Conservation (phyloP, 805 yeast genomes). For the Metschnikowia arizonensis region DNA sequence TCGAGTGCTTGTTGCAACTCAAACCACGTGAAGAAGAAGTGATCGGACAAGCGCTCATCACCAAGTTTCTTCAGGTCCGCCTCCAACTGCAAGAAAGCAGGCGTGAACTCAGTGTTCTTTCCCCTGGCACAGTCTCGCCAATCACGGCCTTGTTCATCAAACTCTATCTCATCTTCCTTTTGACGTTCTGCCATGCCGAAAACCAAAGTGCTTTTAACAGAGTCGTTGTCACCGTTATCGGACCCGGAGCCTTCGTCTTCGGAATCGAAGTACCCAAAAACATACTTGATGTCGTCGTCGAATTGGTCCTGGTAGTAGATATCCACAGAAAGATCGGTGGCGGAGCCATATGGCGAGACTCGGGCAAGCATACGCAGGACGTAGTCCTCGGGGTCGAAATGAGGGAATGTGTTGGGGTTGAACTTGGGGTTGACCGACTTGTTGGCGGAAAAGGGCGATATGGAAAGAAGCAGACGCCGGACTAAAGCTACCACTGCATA, state of each 20-base stretch:
- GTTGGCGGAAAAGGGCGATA: constrained; percentile 8
- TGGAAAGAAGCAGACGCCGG: constrained; percentile 23
- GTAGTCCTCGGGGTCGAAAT: constrained; percentile 12
- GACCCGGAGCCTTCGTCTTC: constrained; percentile 14
- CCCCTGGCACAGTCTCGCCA: constrained; percentile 73
- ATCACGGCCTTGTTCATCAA: constrained; percentile 60
- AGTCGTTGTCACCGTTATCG: constrained; percentile 8
- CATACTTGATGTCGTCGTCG: constrained; percentile 64
- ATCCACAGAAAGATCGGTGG: constrained; percentile 45
- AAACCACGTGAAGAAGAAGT: constrained; percentile 27
- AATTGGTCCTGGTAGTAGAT: constrained; percentile 58
- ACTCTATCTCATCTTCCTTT: constrained; percentile 33
- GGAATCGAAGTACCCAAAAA: constrained; percentile 51
- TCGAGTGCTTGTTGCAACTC: constrained; percentile 24
- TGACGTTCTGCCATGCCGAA: constrained; percentile 21
- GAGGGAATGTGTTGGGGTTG: constrained; percentile 7
- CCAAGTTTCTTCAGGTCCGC: constrained; percentile 16
- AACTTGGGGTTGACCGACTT: neutral
- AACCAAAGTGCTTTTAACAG: constrained; percentile 9
- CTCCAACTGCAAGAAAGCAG: constrained; percentile 19
- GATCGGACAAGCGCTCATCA: constrained; percentile 20
- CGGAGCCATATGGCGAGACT: constrained; percentile 10
- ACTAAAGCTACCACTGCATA: constrained; percentile 51
- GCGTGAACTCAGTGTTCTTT: constrained; percentile 35
- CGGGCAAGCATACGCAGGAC: constrained; percentile 10